Evolutionary conservation across 371 early-diverging fungal species (phyloP), one percentile per base, ranked within the genome.

Genomic region (Zychaea mexicana): DNA sequence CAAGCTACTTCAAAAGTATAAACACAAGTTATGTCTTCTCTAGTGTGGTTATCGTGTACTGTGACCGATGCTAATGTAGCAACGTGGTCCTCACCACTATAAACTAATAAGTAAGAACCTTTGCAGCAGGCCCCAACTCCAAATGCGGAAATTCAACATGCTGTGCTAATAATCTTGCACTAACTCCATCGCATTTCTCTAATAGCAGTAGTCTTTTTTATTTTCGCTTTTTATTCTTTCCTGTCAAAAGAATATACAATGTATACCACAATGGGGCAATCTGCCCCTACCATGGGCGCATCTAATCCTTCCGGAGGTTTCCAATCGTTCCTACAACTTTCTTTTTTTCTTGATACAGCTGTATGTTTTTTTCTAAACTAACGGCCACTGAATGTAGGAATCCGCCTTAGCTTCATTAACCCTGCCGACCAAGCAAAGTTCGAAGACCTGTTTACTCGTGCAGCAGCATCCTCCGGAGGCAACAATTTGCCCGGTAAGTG

Each of bases 391-490:
- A 2, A 12, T 42, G 15, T 42, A 78, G 82, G 82, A 28, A 62
- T 81, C 61, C 77, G 76, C n/a, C 72, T 82, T 19, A 78, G 64
- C 49, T 82, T 79, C 65, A 74, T 82, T 45, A 74, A 69, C 17
- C 73, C 71, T 26, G 54, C 72, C 38, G 83, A 82, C 68, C 83
- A 82, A 52, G 45, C 70, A 2, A 79, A 78, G 45, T 82, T 79
- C 57, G 83, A 82, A 64, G 74, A 77, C 42, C 65, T 79, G 0
- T 82, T 82, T 66, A 56, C 61, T 56, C 74, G 76, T 56, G 71
- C 74, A 57, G 65, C 75, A 21, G 70, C 71, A 46, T 38, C 71
- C 10, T 73, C 57, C 61, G 80, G 80, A n/a, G 70, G 77, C 32
- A 71, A 68, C 33, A 67, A 74, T 31, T 63, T 82, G 49, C 61